Conservation (phyloP, 352 stramenopile genomes). For the Plasmopara muralis region DNA sequence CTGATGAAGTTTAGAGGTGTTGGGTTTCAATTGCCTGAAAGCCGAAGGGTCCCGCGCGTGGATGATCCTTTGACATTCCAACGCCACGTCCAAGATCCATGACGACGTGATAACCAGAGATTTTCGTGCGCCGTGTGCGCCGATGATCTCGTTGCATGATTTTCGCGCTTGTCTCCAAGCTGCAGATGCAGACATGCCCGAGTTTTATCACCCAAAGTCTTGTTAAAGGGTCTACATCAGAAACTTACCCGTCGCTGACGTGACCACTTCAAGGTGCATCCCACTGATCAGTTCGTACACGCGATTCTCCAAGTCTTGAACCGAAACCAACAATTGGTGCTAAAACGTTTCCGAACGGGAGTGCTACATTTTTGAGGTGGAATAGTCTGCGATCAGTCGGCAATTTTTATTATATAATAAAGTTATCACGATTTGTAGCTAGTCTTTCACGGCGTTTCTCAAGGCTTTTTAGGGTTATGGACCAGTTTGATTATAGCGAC, state of each 20-base stretch:
- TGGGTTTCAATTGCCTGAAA: slow-evolving; percentile 31
- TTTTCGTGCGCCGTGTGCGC: neutral
- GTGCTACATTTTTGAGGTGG: slow-evolving; percentile 40
- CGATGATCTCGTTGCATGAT: slow-evolving; percentile 44
- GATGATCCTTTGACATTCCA: slow-evolving; percentile 56
- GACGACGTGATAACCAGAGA: slow-evolving; percentile 15
- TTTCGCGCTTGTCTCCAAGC: slow-evolving; percentile 38
- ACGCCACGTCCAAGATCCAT: slow-evolving; percentile 29
- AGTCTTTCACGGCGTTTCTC: no score
- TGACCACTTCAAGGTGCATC: no score
- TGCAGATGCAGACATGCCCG: slow-evolving; percentile 45
- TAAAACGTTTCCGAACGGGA: slow-evolving; percentile 36
- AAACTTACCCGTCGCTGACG: no score
- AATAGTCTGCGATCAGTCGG: neutral
- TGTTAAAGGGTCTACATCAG: slow-evolving; percentile 25
- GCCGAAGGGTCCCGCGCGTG: slow-evolving; percentile 46
- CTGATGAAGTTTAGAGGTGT: neutral
- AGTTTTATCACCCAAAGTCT: slow-evolving; percentile 46
- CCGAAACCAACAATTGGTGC: no score
- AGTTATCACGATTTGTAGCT: no score
- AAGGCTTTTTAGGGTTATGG: no score
- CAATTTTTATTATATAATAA: no score
- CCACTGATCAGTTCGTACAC: no score
- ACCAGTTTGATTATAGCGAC: no score
- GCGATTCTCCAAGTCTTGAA: no score